Evolutionary conservation across 106 monocot species (phyloP), one percentile per base, ranked within the genome.

Genomic region (Phalaenopsis aphrodite): DNA sequence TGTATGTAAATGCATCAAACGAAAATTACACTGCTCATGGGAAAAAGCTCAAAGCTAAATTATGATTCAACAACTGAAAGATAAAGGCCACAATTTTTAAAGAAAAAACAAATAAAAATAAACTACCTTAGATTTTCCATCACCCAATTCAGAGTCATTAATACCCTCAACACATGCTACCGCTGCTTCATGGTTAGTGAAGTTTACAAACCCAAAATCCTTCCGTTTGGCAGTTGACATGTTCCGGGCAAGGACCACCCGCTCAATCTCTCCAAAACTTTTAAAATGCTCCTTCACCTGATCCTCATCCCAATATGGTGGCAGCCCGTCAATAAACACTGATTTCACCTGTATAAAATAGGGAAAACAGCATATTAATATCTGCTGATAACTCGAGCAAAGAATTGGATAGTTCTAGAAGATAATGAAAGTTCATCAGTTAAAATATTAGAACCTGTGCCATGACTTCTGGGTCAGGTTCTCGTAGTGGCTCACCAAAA

Each of bases 141-240:
- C 86, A 74, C 89, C 87, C 24, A 92, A 65, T 79, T 89, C 92
- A 55, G 80, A 84, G 68, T 87, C 78, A 79, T 89, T 92, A 56
- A 92, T 57, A 65, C 71, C 86, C 74, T 89, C 87, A 77, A 89
- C 75, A 78, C 85, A 92, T 67, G 86, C 73, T 78, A 89, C 73
- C 83, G 89, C 92, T 64, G 84, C 81, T 81, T 89, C 92, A 84
- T 88, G 92, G 58, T 84, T 92, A 1, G 82, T 81, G 19, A 92
- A 92, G 82, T 92, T 92, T 24, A 92, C 92, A 89, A 92, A 92
- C 65, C 92, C 89, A 86, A 92, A 89, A 84, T 92, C 92, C 21
- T 85, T 87, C 80, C 92, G 81, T 75, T 86, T 92, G 23, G 89
- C 87, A 77, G 82, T 89, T 42, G 85, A 81, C 92, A 92, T 87